Evolutionary conservation across 352 stramenopile genomes (phyloP).

Genomic region (Aphanomyces stellatus): DNA sequence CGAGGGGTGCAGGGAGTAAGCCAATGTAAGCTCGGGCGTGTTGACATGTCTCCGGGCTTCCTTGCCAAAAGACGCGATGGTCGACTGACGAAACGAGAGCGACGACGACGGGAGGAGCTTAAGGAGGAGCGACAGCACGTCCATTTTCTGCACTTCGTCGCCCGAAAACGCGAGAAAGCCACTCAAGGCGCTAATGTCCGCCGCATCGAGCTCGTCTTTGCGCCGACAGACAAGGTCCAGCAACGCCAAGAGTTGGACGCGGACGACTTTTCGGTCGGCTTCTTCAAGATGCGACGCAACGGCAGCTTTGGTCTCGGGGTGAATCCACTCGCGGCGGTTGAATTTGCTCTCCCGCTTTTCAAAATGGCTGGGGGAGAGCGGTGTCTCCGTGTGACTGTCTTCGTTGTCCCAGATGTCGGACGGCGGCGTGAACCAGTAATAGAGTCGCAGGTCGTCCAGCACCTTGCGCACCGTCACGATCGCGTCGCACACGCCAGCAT

Average conservation of each 20-base stretch:
- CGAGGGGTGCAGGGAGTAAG: background rate
- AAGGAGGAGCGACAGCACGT: background rate
- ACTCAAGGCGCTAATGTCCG: background rate
- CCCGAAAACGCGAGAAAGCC: constrained; percentile 18
- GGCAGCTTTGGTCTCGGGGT: constrained; percentile 10
- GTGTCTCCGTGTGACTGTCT: background rate
- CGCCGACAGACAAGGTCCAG: background rate
- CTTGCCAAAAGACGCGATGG: background rate
- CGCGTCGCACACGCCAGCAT: background rate
- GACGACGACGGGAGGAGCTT: background rate
- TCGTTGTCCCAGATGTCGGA: constrained; percentile 4
- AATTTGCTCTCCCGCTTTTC: background rate
- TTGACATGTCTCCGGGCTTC: constrained; percentile 5
- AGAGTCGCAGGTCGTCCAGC: constrained; percentile 14
- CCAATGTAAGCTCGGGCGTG: background rate
- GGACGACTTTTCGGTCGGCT: background rate
- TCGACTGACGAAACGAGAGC: background rate
- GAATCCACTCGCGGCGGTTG: constrained; percentile 9
- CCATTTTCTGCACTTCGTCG: constrained; percentile 10
- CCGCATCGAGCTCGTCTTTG: background rate
- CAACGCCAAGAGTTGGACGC: background rate
- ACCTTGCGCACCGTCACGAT: constrained; percentile 15
- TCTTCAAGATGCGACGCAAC: constrained; percentile 7
- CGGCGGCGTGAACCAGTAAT: constrained; percentile 19
- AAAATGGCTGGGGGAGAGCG: constrained; percentile 11